These are phyloP conservation scores for Mucor ambiguus DNA, from an alignment of 371 early-diverging fungal species.

Conservation along the genomic window DNA sequence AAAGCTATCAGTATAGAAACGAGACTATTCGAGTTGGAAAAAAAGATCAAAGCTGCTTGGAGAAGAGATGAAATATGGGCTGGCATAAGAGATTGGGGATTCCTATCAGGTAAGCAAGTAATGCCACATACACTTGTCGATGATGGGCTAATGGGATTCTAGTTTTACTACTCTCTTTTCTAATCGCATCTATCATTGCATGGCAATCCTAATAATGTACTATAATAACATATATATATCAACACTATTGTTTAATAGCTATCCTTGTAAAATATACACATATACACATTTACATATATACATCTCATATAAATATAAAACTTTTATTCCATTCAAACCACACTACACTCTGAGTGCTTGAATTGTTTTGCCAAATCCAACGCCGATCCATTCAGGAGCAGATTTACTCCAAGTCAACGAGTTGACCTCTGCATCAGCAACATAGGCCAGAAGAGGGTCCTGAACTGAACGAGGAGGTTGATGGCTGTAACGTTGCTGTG, in stretches of 20 bases:
- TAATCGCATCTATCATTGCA: not conserved
- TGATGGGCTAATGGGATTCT: not conserved
- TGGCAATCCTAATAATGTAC: slow-evolving; percentile 8
- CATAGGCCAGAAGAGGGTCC: slow-evolving; percentile 74
- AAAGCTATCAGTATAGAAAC: slow-evolving; percentile 21
- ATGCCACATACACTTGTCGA: not conserved
- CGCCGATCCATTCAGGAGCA: slow-evolving; percentile 76
- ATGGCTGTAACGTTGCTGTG: slow-evolving; percentile 25
- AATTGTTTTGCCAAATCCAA: slow-evolving; percentile 69
- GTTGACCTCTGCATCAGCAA: slow-evolving; percentile 71
- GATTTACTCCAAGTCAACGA: slow-evolving; percentile 73
- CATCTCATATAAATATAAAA: not conserved
- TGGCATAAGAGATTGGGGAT: slow-evolving; percentile 22
- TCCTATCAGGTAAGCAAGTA: slow-evolving; percentile 12
- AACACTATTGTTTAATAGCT: not conserved
- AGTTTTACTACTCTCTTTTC: slow-evolving; percentile 2
- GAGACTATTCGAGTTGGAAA: slow-evolving; percentile 17
- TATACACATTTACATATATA: not conserved
- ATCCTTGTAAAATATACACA: not conserved
- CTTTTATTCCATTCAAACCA: not conserved
- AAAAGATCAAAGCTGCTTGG: slow-evolving; percentile 18
- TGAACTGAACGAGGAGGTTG: slow-evolving; percentile 47
- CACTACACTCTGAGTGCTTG: slow-evolving; percentile 59
- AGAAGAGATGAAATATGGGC: slow-evolving; percentile 25
- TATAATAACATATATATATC: not conserved